phyloP scores from a whole-genome alignment of 2,329 filamentous ascomycete species.

The Diaporthe sp. region DNA sequence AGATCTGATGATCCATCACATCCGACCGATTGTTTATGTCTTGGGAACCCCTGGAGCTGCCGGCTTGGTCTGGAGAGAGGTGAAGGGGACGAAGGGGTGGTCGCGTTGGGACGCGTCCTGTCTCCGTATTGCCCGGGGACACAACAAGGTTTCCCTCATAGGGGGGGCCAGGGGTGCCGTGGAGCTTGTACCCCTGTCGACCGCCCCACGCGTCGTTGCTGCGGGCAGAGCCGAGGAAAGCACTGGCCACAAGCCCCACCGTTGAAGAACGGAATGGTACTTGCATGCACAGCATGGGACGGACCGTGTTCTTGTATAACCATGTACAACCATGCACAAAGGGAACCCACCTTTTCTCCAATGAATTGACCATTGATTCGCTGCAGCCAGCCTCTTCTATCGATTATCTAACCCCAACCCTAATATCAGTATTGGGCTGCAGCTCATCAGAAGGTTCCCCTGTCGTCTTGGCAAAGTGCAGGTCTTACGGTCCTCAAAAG shows the following conservation, averaged over 20 bases:
- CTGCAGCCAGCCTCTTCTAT: too few species aligned
- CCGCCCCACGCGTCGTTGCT: not conserved
- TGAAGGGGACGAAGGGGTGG: not conserved
- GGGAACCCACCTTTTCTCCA: too few species aligned
- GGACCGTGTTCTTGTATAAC: not conserved
- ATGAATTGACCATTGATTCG: too few species aligned
- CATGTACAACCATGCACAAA: not conserved
- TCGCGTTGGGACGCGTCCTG: slow-evolving; percentile 19
- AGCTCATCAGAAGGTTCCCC: too few species aligned
- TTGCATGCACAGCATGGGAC: not conserved
- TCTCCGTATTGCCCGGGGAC: not conserved
- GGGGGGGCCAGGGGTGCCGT: slow-evolving; percentile 10
- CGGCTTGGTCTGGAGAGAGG: not conserved
- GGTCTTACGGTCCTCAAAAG: too few species aligned
- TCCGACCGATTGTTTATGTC: not conserved
- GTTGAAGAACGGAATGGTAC: not conserved
- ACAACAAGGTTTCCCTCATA: not conserved
- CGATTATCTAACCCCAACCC: too few species aligned
- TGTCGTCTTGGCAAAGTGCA: too few species aligned
- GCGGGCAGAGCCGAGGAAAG: slow-evolving; percentile 16
- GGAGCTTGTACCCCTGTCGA: not conserved
- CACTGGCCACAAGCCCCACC: slow-evolving; percentile 10
- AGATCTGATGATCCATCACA: not conserved
- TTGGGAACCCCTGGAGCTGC: slow-evolving; percentile 3
- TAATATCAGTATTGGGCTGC: too few species aligned